Percentiles rank a stretch among this genome's conserved stretches.
Evolutionary conservation across 108 stramenopile genomes (phyloP).

Genomic region (Discostella stelligeroides): DNA sequence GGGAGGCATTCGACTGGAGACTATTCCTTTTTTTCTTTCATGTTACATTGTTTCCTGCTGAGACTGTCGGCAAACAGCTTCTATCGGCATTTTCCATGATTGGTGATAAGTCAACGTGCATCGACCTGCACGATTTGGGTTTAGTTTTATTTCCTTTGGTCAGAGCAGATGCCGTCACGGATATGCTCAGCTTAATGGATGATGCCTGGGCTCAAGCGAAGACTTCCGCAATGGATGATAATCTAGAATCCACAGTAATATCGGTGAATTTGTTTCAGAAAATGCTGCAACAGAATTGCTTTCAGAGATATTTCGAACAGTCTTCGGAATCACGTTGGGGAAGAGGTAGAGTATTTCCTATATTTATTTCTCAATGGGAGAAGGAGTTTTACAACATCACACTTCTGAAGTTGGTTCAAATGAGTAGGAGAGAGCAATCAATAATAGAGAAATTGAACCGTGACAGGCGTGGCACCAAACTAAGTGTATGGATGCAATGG

Average conservation of each 20-base stretch:
- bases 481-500: conserved; percentile 9
- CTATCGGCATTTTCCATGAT: conserved; percentile 28
- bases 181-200: conserved; percentile 24
- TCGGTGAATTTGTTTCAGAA: conserved; percentile 23
- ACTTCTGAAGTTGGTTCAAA: conserved; percentile 11
- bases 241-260: conserved; percentile 15
- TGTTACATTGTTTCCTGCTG: conserved; percentile 25
- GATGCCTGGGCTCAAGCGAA: conserved; percentile 31
- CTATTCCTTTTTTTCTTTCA: conserved; percentile 31
- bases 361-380: conserved; percentile 31
- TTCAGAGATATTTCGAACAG: conserved; percentile 13
- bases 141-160: conserved; percentile 34
- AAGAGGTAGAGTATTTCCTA: conserved; percentile 14
- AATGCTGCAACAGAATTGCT: conserved; percentile 24
- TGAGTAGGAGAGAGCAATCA: conserved; percentile 9
- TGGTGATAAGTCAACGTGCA: conserved; percentile 23
- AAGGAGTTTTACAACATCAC: conserved; percentile 22
- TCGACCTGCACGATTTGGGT: conserved; percentile 30
- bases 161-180: conserved; percentile 13
- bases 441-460: conserved; percentile 27
- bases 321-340: conserved; percentile 24
- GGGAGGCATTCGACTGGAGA: conserved; percentile 34
- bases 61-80: conserved; percentile 21
- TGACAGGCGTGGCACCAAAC: conserved; percentile 11
- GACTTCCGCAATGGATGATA: neutral